A percentile compares a stretch with the other conserved stretches of the same genome.
phyloP scores from a whole-genome alignment of 345 rosid genomes.

The Citrus cavaleriei region DNA sequence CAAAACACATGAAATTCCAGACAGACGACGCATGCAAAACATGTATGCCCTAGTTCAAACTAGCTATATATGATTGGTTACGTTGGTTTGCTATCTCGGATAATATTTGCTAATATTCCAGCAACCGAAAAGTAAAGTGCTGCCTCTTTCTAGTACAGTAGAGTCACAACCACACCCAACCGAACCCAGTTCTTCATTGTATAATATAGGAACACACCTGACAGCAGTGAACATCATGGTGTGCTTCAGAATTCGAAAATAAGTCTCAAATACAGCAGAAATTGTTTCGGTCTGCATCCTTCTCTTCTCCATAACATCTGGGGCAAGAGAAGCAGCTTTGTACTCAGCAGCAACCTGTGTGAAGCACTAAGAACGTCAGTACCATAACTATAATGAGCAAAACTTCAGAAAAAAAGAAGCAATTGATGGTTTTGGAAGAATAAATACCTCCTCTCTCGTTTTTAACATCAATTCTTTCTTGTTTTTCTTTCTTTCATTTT shows the following conservation, averaged over 20 bases:
- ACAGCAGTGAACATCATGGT: conserved; percentile 43
- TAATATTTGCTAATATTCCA: neutral
- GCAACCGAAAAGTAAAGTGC: neutral
- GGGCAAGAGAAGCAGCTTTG: conserved; percentile 58
- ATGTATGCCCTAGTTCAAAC: neutral
- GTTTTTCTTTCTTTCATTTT: conserved; percentile 61
- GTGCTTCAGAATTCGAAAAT: conserved; percentile 84
- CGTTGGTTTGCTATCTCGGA: neutral
- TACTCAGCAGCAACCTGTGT: conserved; percentile 81
- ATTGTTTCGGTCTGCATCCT: conserved; percentile 81
- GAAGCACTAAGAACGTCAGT: conserved; percentile 11
- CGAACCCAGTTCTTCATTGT: neutral
- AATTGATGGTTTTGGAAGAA: neutral
- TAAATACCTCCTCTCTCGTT: conserved; percentile 72
- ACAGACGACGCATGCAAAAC: neutral
- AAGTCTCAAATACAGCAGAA: conserved; percentile 84
- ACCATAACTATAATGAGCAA: neutral
- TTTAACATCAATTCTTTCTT: conserved; percentile 62
- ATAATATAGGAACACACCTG: conserved; percentile 41
- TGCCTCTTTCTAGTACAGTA: neutral
- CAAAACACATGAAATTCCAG: neutral
- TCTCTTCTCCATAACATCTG: conserved; percentile 56
- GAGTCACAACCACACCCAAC: neutral
- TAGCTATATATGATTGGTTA: neutral
- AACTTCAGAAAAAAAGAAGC: neutral